Percentiles rank a stretch among this genome's conserved stretches.
These are phyloP conservation scores for Kodamaea kakaduensis DNA, from an alignment of 805 yeast species.

Conservation along the genomic window DNA sequence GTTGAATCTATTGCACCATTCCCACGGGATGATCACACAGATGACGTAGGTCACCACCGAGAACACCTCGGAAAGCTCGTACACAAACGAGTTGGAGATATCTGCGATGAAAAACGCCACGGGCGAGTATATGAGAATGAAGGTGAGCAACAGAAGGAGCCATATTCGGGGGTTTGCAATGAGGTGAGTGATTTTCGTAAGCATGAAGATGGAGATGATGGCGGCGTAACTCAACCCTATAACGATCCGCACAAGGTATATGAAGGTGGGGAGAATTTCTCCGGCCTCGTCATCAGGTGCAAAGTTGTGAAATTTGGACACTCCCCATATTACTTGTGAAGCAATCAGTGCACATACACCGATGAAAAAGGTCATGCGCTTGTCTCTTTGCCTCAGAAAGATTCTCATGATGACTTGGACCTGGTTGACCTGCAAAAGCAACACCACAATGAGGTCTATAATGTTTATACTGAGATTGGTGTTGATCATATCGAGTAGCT, in stretches of 20 bases:
- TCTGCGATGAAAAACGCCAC: constrained; percentile 74
- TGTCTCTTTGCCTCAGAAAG: constrained; percentile 65
- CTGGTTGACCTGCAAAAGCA: constrained; percentile 61
- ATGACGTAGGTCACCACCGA: constrained; percentile 68
- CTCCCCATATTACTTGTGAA: constrained; percentile 68
- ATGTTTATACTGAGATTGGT: constrained; percentile 44
- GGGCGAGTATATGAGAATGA: constrained; percentile 54
- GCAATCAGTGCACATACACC: constrained; percentile 52
- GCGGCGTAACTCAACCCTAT: constrained; percentile 66
- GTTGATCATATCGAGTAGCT: constrained; percentile 43
- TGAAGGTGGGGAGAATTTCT: constrained; percentile 67
- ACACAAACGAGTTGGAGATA: constrained; percentile 71
- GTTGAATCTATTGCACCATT: constrained; percentile 70
- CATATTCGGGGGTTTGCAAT: constrained; percentile 46
- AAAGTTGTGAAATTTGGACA: constrained; percentile 49
- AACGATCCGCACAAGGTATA: constrained; percentile 69
- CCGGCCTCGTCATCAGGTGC: constrained; percentile 40
- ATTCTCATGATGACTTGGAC: constrained; percentile 67
- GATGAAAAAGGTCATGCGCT: constrained; percentile 53
- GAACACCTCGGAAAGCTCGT: constrained; percentile 67
- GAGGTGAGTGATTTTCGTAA: constrained; percentile 50
- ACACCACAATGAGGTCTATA: constrained; percentile 54
- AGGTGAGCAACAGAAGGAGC: constrained; percentile 52
- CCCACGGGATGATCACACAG: constrained; percentile 77
- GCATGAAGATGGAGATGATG: constrained; percentile 51